Evolutionary conservation across 2,329 filamentous ascomycete genomes (phyloP).

Genomic region (Microdochium paspali): DNA sequence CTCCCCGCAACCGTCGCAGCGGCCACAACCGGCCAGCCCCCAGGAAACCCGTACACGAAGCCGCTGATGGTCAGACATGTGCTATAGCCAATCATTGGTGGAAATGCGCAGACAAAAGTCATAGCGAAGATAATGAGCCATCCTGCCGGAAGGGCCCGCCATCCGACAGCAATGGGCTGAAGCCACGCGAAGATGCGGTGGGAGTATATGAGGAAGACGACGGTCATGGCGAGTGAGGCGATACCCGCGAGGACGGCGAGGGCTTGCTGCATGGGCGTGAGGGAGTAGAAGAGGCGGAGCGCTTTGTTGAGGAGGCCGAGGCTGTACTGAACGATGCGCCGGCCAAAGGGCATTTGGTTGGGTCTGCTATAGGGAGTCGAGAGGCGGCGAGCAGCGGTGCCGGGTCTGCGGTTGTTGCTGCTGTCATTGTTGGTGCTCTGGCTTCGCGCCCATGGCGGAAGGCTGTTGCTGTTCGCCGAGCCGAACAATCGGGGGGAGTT

Average conservation of each 20-base stretch:
- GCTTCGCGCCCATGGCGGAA: slow-evolving; percentile 25
- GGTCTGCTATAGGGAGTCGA: slow-evolving; percentile 29
- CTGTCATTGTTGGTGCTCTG: background rate
- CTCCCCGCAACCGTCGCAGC: slow-evolving; percentile 71
- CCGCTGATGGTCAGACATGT: slow-evolving; percentile 51
- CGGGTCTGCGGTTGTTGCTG: slow-evolving; percentile 3
- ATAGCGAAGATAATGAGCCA: slow-evolving; percentile 68
- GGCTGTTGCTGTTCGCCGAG: slow-evolving; percentile 16
- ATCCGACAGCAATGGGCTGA: slow-evolving; percentile 62
- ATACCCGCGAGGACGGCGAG: slow-evolving; percentile 43
- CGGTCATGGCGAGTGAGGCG: slow-evolving; percentile 40
- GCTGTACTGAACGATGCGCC: slow-evolving; percentile 31
- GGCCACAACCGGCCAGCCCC: slow-evolving; percentile 76
- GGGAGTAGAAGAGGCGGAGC: slow-evolving; percentile 39
- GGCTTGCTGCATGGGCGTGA: slow-evolving; percentile 53
- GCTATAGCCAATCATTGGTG: slow-evolving; percentile 80
- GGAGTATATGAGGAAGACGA: slow-evolving; percentile 70
- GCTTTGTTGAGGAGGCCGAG: slow-evolving; percentile 31
- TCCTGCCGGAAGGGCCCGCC: slow-evolving; percentile 64
- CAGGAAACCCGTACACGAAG: slow-evolving; percentile 46
- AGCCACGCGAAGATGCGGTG: slow-evolving; percentile 71
- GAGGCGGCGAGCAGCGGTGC: slow-evolving; percentile 23
- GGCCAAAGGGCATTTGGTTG: slow-evolving; percentile 15
- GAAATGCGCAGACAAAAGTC: slow-evolving; percentile 71
- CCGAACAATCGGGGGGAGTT: slow-evolving; percentile 16